Percentiles rank a stretch among this genome's conserved stretches.
phyloP scores from a whole-genome alignment of 306 rosid genomes.

The Fragaria ananassa region DNA sequence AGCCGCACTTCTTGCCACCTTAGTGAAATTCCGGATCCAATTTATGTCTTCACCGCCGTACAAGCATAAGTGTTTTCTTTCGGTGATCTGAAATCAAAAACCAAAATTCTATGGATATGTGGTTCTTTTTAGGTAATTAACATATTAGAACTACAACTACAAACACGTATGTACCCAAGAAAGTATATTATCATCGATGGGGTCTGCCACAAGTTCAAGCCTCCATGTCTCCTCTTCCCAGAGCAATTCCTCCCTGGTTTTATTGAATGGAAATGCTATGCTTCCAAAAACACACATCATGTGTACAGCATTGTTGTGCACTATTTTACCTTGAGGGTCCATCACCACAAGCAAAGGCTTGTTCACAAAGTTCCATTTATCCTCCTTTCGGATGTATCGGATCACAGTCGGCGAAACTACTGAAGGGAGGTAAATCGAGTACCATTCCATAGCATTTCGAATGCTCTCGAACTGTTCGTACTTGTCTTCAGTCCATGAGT shows the following conservation, averaged over 20 bases:
- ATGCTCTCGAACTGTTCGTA: constrained; percentile 19
- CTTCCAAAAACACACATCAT: constrained; percentile 83
- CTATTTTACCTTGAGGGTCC: constrained; percentile 53
- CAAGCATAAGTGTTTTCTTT: constrained; percentile 49
- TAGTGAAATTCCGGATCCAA: constrained; percentile 50
- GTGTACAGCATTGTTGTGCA: constrained; percentile 56
- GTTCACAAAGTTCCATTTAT: constrained; percentile 47
- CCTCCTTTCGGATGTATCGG: constrained; percentile 45
- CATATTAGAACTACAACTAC: no score
- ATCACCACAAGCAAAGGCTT: constrained; percentile 53
- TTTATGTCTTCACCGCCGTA: constrained; percentile 55
- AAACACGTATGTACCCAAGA: constrained; percentile 53
- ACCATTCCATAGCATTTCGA: constrained; percentile 45
- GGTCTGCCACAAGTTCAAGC: constrained; percentile 42
- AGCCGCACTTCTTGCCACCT: constrained; percentile 1
- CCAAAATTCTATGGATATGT: not conserved
- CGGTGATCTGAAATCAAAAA: constrained; percentile 33
- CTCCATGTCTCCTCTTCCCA: constrained; percentile 61
- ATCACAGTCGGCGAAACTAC: constrained; percentile 33
- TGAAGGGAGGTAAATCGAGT: constrained; percentile 44
- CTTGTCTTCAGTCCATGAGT: constrained; percentile 25
- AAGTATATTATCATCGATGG: constrained; percentile 29
- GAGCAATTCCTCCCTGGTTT: constrained; percentile 42
- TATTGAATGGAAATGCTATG: constrained; percentile 55
- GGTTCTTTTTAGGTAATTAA: not conserved